phyloP scores from a whole-genome alignment of 2,329 filamentous ascomycete genomes.

The Hymenoscyphus fructigenus region DNA sequence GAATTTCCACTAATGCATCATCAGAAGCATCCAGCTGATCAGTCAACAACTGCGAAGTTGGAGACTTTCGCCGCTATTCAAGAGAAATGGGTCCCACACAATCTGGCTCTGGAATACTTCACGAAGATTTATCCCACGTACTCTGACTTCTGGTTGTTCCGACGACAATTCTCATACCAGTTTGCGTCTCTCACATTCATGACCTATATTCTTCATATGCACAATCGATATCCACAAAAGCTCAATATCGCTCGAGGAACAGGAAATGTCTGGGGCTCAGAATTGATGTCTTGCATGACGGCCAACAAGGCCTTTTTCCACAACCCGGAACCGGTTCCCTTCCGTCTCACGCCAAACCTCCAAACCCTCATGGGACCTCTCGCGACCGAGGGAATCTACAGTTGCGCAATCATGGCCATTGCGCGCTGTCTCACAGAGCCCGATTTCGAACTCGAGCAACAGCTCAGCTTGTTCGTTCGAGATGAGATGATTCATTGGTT shows the following conservation, averaged over 20 bases:
- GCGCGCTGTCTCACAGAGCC: constrained; percentile 91
- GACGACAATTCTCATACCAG: constrained; percentile 94
- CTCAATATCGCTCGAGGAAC: constrained; percentile 84
- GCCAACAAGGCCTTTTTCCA: constrained; percentile 83
- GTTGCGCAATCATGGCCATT: constrained; percentile 94
- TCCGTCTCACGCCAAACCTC: constrained; percentile 94
- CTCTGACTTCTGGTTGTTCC: constrained; percentile 97
- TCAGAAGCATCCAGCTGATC: constrained; percentile 65
- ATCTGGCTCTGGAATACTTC: constrained; percentile 84
- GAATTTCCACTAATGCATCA: constrained; percentile 34
- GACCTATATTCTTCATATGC: constrained; percentile 98
- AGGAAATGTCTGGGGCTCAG: constrained; percentile 94
- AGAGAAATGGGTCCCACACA: constrained; percentile 85
- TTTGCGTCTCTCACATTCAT: constrained; percentile 94
- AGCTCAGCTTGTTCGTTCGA: constrained; percentile 89
- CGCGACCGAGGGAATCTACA: constrained; percentile 93
- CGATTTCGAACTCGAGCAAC: constrained; percentile 87
- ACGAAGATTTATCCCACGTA: constrained; percentile 83
- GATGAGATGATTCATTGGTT: constrained; percentile 99
- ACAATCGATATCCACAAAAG: constrained; percentile 93
- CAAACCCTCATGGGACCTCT: constrained; percentile 95
- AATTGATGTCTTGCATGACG: constrained; percentile 89
- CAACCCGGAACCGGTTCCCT: constrained; percentile 93
- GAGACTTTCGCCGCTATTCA: constrained; percentile 96
- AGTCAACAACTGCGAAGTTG: constrained; percentile 69